Evolutionary conservation across 2,329 filamentous ascomycete species (phyloP).

Genomic region (Emmonsiellopsis sp.): DNA sequence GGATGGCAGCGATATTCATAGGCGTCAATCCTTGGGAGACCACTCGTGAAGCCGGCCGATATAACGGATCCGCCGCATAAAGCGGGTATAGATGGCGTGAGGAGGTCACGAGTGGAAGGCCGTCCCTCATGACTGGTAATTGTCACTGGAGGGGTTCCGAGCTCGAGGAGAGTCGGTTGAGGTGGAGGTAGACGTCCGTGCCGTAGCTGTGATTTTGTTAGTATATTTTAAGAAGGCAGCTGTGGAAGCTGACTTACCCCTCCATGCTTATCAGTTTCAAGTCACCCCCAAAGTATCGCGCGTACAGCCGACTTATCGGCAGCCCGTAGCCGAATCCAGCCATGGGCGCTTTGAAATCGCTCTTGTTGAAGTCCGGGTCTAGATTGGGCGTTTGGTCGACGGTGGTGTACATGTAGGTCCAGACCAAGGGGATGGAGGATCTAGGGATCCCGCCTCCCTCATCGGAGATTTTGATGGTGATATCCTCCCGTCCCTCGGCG

Average conservation of each 20-base stretch:
- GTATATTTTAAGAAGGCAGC: not conserved
- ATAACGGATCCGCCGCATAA: constrained; percentile 18
- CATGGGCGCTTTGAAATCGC: constrained; percentile 98
- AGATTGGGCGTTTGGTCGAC: constrained; percentile 91
- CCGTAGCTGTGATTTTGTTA: constrained; percentile 59
- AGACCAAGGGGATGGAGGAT: constrained; percentile 91
- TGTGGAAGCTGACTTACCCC: constrained; percentile 55
- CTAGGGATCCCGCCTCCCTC: constrained; percentile 93
- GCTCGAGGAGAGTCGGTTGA: constrained; percentile 89
- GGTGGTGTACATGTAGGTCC: constrained; percentile 99
- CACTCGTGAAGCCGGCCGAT: constrained; percentile 9
- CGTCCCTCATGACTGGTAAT: constrained; percentile 80
- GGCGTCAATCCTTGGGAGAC: constrained; percentile 44
- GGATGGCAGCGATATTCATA: constrained; percentile 45
- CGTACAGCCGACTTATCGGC: constrained; percentile 88
- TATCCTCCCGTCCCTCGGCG: constrained; percentile 94
- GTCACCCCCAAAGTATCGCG: constrained; percentile 94
- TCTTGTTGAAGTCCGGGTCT: constrained; percentile 97
- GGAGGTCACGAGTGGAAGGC: constrained; percentile 39
- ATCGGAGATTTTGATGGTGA: constrained; percentile 96
- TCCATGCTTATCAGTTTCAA: constrained; percentile 99
- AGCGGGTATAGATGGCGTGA: constrained; percentile 31
- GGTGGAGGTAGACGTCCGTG: constrained; percentile 95
- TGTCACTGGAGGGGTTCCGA: constrained; percentile 93
- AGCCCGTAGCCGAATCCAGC: constrained; percentile 97